phyloP scores from a whole-genome alignment of 805 yeast species.

The Sporopachydermia lactativora region DNA sequence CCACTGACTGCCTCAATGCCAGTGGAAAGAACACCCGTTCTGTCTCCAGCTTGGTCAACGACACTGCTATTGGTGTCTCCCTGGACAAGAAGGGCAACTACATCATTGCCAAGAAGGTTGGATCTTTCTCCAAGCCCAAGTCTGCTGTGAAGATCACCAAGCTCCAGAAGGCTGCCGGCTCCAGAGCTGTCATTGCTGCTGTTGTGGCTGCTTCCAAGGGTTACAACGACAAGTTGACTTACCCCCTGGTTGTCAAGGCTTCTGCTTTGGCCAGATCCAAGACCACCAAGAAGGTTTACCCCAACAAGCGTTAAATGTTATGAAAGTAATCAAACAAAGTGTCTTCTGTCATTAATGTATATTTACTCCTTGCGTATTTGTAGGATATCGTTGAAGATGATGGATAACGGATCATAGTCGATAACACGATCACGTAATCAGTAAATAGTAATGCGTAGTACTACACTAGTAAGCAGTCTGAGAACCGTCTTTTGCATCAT shows the following conservation, averaged over 20 bases:
- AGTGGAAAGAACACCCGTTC: slow-evolving; percentile 30
- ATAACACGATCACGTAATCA: too few relatives aligned
- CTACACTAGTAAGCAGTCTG: too few relatives aligned
- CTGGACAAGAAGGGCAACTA: slow-evolving; percentile 23
- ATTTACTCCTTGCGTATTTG: too few relatives aligned
- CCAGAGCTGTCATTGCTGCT: slow-evolving; percentile 30
- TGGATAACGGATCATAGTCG: too few relatives aligned
- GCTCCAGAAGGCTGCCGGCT: slow-evolving; percentile 28
- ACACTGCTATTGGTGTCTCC: slow-evolving; percentile 33
- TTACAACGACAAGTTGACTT: slow-evolving; percentile 34
- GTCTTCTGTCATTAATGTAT: background rate
- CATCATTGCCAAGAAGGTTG: slow-evolving; percentile 27
- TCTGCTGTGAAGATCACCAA: slow-evolving; percentile 23
- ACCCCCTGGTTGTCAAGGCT: slow-evolving; percentile 34
- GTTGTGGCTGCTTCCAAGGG: slow-evolving; percentile 29
- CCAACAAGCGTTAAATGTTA: slow-evolving; percentile 10
- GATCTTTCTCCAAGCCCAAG: slow-evolving; percentile 33
- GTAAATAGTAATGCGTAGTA: too few relatives aligned
- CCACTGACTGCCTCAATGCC: slow-evolving; percentile 37
- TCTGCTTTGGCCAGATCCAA: slow-evolving; percentile 26
- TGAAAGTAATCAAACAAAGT: background rate
- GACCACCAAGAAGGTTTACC: slow-evolving; percentile 23
- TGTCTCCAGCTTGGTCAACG: slow-evolving; percentile 34
- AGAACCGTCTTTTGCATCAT: too few relatives aligned
- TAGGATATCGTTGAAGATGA: too few relatives aligned